phyloP scores from a whole-genome alignment of 2,329 filamentous ascomycete species.

The Ceratocystiopsis brevicomis region DNA sequence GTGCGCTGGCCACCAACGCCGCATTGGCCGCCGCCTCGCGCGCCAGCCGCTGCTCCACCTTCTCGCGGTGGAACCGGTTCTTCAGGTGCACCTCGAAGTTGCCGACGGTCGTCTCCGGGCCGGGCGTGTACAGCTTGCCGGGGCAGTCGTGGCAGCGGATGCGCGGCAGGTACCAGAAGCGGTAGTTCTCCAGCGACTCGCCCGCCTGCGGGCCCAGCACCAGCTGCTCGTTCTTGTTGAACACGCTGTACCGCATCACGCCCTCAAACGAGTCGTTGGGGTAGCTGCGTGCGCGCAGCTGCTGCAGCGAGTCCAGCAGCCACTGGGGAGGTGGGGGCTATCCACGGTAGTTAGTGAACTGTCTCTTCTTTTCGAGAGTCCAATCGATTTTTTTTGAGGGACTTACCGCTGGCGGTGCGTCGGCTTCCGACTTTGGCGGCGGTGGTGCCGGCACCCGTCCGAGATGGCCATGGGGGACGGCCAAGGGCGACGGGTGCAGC shows the following conservation, averaged over 20 bases:
- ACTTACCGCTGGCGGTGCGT: conserved; percentile 42
- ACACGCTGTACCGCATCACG: conserved; percentile 73
- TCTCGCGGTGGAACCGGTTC: conserved; percentile 62
- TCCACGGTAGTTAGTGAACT: conserved; percentile 7
- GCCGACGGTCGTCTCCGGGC: conserved; percentile 63
- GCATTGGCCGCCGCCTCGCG: conserved; percentile 9
- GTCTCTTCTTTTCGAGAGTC: no score
- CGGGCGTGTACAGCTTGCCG: conserved; percentile 82
- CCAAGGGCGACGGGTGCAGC: conserved; percentile 4
- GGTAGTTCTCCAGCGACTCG: conserved; percentile 36
- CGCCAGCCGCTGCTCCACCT: conserved; percentile 36
- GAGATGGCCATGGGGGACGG: conserved; percentile 29
- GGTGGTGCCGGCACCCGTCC: conserved; percentile 52
- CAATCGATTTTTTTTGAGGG: no score
- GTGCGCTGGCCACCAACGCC: neutral
- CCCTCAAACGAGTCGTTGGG: conserved; percentile 72
- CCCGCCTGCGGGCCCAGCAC: conserved; percentile 30
- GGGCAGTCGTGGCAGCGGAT: conserved; percentile 88
- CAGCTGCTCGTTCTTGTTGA: conserved; percentile 53
- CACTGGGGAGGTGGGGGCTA: conserved; percentile 75
- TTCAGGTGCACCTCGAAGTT: conserved; percentile 89
- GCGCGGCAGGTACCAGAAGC: conserved; percentile 69
- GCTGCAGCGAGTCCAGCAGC: conserved; percentile 56
- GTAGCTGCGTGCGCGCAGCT: conserved; percentile 48
- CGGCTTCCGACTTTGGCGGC: conserved; percentile 37